Conservation (phyloP, 2,329 filamentous ascomycete genomes). For the Trichophyton equinum region DNA sequence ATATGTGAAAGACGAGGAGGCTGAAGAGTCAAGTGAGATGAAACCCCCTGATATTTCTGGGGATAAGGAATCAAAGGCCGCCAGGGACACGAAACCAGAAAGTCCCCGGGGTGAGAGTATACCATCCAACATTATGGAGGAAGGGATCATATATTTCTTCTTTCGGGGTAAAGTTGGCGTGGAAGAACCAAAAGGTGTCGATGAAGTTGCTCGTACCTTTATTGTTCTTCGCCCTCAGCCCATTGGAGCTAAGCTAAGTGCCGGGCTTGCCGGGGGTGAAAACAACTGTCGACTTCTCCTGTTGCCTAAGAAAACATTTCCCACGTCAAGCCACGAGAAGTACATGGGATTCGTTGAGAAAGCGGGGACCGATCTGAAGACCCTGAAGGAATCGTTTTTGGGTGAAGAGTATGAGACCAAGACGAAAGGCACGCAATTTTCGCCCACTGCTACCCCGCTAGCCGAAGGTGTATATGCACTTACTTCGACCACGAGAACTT, state of each 20-base stretch:
- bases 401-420: conserved; percentile 60
- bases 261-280: conserved; percentile 44
- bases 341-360: conserved; percentile 82
- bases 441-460: conserved; percentile 58
- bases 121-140: conserved; percentile 61
- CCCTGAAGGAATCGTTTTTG: conserved; percentile 63
- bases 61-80: conserved; percentile 4
- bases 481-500: conserved; percentile 56
- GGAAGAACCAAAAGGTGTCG: conserved; percentile 53
- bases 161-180: conserved; percentile 64
- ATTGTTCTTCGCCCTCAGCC: conserved; percentile 65
- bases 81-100: conserved; percentile 25
- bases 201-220: conserved; percentile 65
- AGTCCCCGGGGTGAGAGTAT: conserved; percentile 35
- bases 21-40: not conserved
- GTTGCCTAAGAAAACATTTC: conserved; percentile 74
- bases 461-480: conserved; percentile 79
- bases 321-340: conserved; percentile 52
- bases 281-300: conserved; percentile 59
- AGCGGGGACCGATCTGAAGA: conserved; percentile 48
- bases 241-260: conserved; percentile 53
- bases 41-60: conserved; percentile 9
- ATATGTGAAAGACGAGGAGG: conserved; percentile 12
- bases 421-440: conserved; percentile 56
- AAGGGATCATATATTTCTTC: conserved; percentile 87